Conservation (phyloP, 106 monocot genomes). For the Agapanthus africanus region DNA sequence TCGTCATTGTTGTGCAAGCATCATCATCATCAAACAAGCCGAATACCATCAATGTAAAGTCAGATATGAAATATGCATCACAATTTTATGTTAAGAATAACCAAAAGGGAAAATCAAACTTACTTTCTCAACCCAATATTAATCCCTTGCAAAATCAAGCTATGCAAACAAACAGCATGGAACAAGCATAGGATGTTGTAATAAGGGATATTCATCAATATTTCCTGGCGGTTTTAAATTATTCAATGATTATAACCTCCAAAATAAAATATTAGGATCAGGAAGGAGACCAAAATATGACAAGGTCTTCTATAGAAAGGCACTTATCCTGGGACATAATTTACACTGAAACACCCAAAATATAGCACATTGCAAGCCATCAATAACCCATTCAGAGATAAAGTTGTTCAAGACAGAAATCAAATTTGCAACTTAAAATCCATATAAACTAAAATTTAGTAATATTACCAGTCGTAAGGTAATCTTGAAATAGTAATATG, state of each 20-base stretch:
- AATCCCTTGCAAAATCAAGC: background rate
- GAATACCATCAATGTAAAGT: background rate
- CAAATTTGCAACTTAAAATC: background rate
- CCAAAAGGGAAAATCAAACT: background rate
- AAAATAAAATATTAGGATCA: background rate
- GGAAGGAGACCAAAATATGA: background rate
- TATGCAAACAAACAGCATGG: too few relatives aligned
- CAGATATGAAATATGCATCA: background rate
- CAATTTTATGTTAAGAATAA: background rate
- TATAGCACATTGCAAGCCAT: background rate
- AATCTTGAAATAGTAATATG: background rate
- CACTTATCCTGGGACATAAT: background rate
- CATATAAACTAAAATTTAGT: background rate
- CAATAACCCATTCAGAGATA: background rate
- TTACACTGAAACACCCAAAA: background rate
- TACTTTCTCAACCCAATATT: background rate
- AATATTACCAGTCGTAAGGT: background rate
- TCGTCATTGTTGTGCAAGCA: background rate
- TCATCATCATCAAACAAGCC: background rate
- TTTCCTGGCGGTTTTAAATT: background rate
- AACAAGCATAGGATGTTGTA: too few relatives aligned
- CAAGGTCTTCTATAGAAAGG: background rate
- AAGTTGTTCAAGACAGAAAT: background rate
- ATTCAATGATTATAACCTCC: background rate
- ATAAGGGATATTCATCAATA: background rate